Conservation (phyloP, 345 rosid species). For the Erodium maritimum region DNA sequence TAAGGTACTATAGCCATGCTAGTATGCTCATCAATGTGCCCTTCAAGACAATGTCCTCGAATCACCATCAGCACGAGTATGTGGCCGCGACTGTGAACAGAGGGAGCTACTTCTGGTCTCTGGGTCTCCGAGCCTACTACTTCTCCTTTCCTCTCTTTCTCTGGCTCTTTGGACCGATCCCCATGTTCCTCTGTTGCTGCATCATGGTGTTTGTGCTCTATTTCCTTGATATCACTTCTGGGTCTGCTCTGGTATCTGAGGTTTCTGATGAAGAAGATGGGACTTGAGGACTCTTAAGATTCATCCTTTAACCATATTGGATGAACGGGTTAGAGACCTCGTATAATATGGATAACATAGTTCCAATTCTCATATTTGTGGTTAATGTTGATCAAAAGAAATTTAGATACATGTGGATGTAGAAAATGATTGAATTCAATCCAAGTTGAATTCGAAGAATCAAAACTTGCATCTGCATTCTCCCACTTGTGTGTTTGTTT, state of each 20-base stretch:
- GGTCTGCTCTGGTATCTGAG: background rate
- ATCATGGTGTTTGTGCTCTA: slow-evolving; percentile 24
- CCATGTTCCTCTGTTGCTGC: slow-evolving; percentile 26
- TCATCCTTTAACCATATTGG: no score
- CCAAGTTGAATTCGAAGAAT: no score
- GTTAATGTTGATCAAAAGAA: no score
- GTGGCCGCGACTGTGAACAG: background rate
- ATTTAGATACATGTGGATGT: no score
- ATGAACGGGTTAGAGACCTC: no score
- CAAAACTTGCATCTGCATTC: no score
- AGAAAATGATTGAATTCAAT: no score
- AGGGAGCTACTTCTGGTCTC: background rate
- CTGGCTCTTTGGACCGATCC: slow-evolving; percentile 28
- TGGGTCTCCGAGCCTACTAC: background rate
- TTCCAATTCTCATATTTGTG: background rate
- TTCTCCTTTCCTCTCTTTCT: slow-evolving; percentile 8
- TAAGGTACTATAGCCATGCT: slow-evolving; percentile 83
- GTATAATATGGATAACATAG: no score
- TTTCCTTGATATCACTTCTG: slow-evolving; percentile 1
- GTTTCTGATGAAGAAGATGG: background rate
- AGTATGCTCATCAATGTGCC: slow-evolving; percentile 81
- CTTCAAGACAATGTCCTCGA: slow-evolving; percentile 24
- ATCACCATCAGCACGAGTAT: slow-evolving; percentile 2
- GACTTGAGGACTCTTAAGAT: no score
- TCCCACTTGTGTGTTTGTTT: no score